Percentiles rank a stretch among this genome's conserved stretches.
phyloP scores from a whole-genome alignment of 2,329 filamentous ascomycete genomes.

The Ustulina deusta region DNA sequence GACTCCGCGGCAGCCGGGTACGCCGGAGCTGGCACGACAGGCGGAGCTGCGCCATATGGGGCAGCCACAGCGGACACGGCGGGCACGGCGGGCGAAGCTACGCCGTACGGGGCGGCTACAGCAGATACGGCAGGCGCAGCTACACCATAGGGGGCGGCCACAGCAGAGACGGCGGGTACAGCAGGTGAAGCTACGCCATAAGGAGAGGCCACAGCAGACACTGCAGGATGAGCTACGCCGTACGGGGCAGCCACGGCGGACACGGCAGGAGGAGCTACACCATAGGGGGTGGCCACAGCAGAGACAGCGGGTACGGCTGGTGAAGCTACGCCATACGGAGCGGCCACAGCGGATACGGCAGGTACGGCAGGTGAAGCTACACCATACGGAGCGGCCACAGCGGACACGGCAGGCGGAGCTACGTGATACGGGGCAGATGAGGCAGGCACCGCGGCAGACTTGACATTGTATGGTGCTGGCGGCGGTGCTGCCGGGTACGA shows the following conservation, averaged over 20 bases:
- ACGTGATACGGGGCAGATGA: not conserved
- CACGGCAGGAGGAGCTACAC: not conserved
- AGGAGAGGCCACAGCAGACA: not conserved
- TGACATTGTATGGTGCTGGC: not conserved
- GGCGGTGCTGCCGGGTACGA: not conserved
- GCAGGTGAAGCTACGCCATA: not conserved
- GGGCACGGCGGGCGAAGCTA: not conserved
- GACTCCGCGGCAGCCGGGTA: not conserved
- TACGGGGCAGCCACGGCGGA: not conserved
- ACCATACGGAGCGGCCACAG: not conserved
- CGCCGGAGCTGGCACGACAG: not conserved
- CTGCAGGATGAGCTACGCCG: not conserved
- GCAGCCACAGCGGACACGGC: not conserved
- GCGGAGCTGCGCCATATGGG: not conserved
- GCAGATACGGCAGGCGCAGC: too few relatives aligned
- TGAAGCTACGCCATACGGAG: not conserved
- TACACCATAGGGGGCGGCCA: too few relatives aligned
- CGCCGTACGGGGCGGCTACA: too few relatives aligned
- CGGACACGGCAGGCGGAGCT: not conserved
- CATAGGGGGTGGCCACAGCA: not conserved
- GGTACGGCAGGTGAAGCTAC: not conserved
- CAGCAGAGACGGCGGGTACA: not conserved
- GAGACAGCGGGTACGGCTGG: not conserved
- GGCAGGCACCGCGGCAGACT: constrained; percentile 4
- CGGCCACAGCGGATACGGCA: not conserved